Evolutionary conservation across 768 basidiomycete species (phyloP).

Genomic region (Rhodosporidiobolus sp.): DNA sequence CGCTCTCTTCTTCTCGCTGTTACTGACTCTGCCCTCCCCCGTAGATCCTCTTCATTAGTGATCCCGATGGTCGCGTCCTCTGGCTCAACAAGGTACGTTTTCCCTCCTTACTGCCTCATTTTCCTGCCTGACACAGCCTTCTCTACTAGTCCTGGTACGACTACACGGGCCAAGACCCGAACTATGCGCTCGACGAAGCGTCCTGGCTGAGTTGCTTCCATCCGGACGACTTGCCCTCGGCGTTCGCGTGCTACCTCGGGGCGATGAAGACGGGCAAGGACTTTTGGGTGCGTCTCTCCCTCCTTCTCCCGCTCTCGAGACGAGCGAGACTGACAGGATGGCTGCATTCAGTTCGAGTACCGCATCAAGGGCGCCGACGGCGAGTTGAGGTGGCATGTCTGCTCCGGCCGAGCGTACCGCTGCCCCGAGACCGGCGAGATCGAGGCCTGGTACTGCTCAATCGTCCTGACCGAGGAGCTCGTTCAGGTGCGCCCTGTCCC

Average conservation of each 20-base stretch:
- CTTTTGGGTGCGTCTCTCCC: slow-evolving; percentile 7
- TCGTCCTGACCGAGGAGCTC: slow-evolving; percentile 14
- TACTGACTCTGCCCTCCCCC: not conserved
- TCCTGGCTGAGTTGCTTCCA: slow-evolving; percentile 9
- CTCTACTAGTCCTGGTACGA: slow-evolving; percentile 1
- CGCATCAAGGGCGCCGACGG: slow-evolving; percentile 13
- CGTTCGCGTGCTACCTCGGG: slow-evolving; percentile 13
- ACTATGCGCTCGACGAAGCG: not conserved
- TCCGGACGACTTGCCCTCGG: slow-evolving; percentile 22
- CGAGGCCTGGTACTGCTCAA: slow-evolving; percentile 1
- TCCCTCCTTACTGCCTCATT: too few relatives aligned
- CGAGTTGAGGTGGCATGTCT: slow-evolving; percentile 13
- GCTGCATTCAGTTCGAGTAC: slow-evolving; percentile 36
- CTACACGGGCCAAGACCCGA: slow-evolving; percentile 10
- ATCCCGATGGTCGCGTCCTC: slow-evolving; percentile 5
- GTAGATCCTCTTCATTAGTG: slow-evolving; percentile 13
- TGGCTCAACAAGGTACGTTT: slow-evolving; percentile 9
- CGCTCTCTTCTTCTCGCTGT: not conserved
- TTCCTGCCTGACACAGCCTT: too few relatives aligned
- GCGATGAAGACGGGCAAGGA: slow-evolving; percentile 11
- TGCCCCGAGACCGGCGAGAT: slow-evolving; percentile 2
- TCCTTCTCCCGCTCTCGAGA: too few relatives aligned
- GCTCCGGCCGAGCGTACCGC: not conserved
- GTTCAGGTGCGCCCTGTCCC: not conserved
- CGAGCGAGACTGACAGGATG: rapidly evolving